Base-by-base conservation (phyloP, 2,329 filamentous ascomycete species). In the Sphaerulina vaccinii region DNA sequence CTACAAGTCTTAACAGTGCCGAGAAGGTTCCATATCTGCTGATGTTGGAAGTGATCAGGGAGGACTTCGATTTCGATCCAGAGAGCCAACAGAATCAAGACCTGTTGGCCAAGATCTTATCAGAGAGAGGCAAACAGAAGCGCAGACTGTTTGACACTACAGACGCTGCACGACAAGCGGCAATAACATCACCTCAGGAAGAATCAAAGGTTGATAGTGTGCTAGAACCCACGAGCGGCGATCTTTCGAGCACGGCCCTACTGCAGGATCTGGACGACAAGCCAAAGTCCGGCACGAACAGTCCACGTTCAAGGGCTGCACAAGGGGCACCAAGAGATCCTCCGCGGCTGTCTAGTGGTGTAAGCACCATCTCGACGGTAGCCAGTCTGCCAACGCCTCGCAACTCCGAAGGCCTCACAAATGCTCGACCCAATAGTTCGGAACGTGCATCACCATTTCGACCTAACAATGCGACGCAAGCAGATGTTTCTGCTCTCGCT, bases 1-100 rank as follows among this genome's bases (percentile, higher is more conserved):
- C 88, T 5, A 92, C 88, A 0, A 89, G 91, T 49, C 73, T 93
- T 45, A 93, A 93, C 70, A 93, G 88, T 67, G 88, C 88, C 3
- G 88, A 93, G 68, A 87, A 90, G 66, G 88, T 93, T 38, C 88
- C 88, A 1, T 93, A 90, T 70, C 71, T 93, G 43, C 77, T 93
- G 22, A 91, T 93, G 87, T 82, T 92, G 2, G 88, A 93, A 66
- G 84, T 93, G 18, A 72, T 93, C 41, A 77, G 85, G 19, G 88
- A 92, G 59, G 88, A 93, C 63, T 92, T 93, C 65, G 85, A 85
- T 27, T 93, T 93, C 62, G 85, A 92, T 61, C 87, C 88, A 0
- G 82, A 86, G 24, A 85, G 83, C 0, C 75, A 80, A 22, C 85
- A 89, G 57, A 93, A 93, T 61, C 79, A 86, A 64, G 77, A 81